These are phyloP conservation scores for Cladosporium cucumerinum DNA, from an alignment of 2,329 filamentous ascomycete species.

Conservation along the genomic window DNA sequence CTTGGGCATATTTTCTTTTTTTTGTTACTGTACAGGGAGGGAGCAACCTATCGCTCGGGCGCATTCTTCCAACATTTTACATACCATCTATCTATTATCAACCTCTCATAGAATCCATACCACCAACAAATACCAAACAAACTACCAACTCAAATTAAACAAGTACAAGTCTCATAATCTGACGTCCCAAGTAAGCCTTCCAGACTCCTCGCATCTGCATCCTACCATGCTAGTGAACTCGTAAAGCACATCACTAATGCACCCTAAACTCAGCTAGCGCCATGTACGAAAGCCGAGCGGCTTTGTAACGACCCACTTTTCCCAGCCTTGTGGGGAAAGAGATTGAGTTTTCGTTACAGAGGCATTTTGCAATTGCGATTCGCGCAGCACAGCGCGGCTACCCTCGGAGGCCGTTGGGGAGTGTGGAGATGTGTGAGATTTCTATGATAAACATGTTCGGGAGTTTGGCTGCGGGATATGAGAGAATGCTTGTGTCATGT, in stretches of 20 bases:
- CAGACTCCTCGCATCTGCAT: not conserved
- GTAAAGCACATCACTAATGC: not conserved
- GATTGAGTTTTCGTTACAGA: slow-evolving; percentile 8
- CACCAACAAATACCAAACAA: too few species aligned
- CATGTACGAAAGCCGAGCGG: slow-evolving; percentile 6
- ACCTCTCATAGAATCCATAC: not conserved
- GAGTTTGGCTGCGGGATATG: not conserved
- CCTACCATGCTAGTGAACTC: not conserved
- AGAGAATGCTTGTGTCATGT: not conserved
- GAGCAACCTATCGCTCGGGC: not conserved
- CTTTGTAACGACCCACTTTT: not conserved
- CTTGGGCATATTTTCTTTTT: not conserved
- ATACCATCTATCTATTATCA: not conserved
- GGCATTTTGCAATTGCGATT: not conserved
- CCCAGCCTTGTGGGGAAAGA: slow-evolving; percentile 6
- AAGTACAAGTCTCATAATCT: not conserved
- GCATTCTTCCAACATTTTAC: not conserved
- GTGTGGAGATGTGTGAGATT: not conserved
- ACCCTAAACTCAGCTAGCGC: not conserved
- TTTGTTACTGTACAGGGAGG: not conserved
- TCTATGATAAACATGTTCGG: not conserved
- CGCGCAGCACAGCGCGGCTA: not conserved
- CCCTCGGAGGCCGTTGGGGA: not conserved
- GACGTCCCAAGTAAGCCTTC: slow-evolving; percentile 10
- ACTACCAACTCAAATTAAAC: not conserved